These are phyloP conservation scores for Citrus australasica DNA, from an alignment of 345 rosid genomes.

Conservation along the genomic window DNA sequence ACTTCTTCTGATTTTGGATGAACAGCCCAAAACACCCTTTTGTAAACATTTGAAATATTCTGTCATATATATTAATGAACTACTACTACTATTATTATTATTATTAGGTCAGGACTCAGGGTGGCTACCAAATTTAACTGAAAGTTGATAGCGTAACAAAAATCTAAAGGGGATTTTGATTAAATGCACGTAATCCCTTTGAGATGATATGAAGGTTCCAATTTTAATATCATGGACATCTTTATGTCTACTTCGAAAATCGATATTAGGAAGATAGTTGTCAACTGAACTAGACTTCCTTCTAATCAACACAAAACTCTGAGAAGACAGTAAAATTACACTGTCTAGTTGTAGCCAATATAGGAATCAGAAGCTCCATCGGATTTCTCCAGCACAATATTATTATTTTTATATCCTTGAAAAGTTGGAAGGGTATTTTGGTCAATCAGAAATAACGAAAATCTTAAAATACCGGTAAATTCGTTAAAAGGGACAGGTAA, in stretches of 20 bases:
- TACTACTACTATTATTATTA: too few relatives aligned
- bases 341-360: not conserved
- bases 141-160: not conserved
- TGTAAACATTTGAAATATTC: too few relatives aligned
- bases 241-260: not conserved
- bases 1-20: too few relatives aligned
- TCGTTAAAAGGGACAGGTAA: slow-evolving; percentile 6
- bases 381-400: not conserved
- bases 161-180: not conserved
- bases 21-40: not conserved
- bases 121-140: too few relatives aligned
- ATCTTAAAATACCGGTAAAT: slow-evolving; percentile 10
- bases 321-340: not conserved
- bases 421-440: not conserved
- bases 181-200: not conserved
- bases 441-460: not conserved
- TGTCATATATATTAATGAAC: too few relatives aligned
- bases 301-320: not conserved
- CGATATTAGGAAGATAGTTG: not conserved
- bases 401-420: too few relatives aligned
- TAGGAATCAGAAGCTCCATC: not conserved
- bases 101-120: too few relatives aligned
- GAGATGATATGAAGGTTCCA: too few relatives aligned
- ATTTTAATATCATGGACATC: not conserved
- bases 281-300: too few relatives aligned